A percentile compares a stretch with the other conserved stretches of the same genome.
phyloP scores from a whole-genome alignment of 2,329 filamentous ascomycete species.

The Paraphaeosphaeria sporulosa region DNA sequence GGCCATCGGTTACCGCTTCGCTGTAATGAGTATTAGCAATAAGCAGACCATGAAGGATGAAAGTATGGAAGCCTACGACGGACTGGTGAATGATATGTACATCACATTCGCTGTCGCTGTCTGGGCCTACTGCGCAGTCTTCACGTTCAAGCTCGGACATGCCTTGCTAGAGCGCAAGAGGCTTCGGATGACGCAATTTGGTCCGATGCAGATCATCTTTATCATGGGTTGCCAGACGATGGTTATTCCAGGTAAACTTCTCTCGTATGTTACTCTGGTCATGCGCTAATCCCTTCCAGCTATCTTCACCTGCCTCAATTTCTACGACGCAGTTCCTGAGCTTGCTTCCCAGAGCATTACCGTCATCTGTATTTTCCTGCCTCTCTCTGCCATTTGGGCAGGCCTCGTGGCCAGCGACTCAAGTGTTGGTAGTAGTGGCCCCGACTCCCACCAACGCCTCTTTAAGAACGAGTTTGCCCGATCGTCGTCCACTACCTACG shows the following conservation, averaged over 20 bases:
- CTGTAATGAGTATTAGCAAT: slow-evolving; percentile 59
- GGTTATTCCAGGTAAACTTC: slow-evolving; percentile 64
- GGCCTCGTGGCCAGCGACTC: slow-evolving; percentile 38
- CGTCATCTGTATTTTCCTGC: slow-evolving; percentile 68
- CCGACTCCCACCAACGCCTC: slow-evolving; percentile 37
- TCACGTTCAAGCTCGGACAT: slow-evolving; percentile 66
- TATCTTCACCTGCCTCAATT: slow-evolving; percentile 67
- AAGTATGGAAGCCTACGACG: slow-evolving; percentile 31
- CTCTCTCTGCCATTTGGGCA: slow-evolving; percentile 73
- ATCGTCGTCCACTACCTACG: slow-evolving; percentile 18
- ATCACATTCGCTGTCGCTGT: slow-evolving; percentile 65
- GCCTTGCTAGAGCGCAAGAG: slow-evolving; percentile 64
- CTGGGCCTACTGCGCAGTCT: slow-evolving; percentile 68
- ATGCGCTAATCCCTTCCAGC: slow-evolving; percentile 53
- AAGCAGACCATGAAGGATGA: slow-evolving; percentile 46
- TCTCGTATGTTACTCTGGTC: slow-evolving; percentile 3
- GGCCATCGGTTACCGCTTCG: slow-evolving; percentile 63
- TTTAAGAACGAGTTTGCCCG: slow-evolving; percentile 34
- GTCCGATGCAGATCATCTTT: slow-evolving; percentile 71
- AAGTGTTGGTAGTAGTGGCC: slow-evolving; percentile 25
- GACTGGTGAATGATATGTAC: slow-evolving; percentile 49
- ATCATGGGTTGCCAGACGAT: slow-evolving; percentile 73
- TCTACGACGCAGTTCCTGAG: slow-evolving; percentile 59
- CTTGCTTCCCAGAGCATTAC: slow-evolving; percentile 64
- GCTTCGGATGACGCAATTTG: slow-evolving; percentile 67